Conservation (phyloP, 2,329 filamentous ascomycete species). For the Emergomyces pasteurianus region DNA sequence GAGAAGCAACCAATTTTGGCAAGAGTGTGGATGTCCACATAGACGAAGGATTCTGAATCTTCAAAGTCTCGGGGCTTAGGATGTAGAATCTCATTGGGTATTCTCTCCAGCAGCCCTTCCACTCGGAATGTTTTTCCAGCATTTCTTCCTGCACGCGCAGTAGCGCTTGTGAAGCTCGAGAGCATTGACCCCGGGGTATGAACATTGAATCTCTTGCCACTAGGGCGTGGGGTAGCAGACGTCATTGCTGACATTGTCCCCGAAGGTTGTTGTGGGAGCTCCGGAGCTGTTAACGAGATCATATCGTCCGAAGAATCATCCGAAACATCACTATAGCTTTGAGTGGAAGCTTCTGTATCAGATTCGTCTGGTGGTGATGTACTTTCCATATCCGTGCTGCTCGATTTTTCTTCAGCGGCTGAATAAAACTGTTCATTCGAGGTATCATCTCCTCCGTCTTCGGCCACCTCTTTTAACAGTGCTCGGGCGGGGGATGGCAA, state of each 20-base stretch:
- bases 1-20: constrained; percentile 93
- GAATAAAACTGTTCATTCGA: constrained; percentile 89
- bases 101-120: constrained; percentile 58
- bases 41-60: constrained; percentile 74
- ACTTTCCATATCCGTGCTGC: constrained; percentile 37
- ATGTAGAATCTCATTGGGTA: constrained; percentile 69
- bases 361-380: constrained; percentile 48
- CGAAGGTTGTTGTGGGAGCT: constrained; percentile 62
- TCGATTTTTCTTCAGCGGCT: constrained; percentile 64
- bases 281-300: constrained; percentile 75
- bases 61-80: constrained; percentile 76
- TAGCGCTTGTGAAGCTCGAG: constrained; percentile 76
- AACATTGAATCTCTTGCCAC: constrained; percentile 56
- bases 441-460: constrained; percentile 61
- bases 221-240: constrained; percentile 67
- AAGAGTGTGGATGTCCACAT: constrained; percentile 75
- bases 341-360: constrained; percentile 42
- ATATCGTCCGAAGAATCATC: constrained; percentile 89
- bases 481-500: constrained; percentile 39
- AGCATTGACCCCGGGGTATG: constrained; percentile 79
- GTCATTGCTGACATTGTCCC: constrained; percentile 71
- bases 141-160: constrained; percentile 59
- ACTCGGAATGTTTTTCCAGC: constrained; percentile 74
- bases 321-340: constrained; percentile 61
- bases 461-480: constrained; percentile 47